Evolutionary conservation across 2,329 filamentous ascomycete genomes (phyloP).

Genomic region (Pezicula rhizophila): DNA sequence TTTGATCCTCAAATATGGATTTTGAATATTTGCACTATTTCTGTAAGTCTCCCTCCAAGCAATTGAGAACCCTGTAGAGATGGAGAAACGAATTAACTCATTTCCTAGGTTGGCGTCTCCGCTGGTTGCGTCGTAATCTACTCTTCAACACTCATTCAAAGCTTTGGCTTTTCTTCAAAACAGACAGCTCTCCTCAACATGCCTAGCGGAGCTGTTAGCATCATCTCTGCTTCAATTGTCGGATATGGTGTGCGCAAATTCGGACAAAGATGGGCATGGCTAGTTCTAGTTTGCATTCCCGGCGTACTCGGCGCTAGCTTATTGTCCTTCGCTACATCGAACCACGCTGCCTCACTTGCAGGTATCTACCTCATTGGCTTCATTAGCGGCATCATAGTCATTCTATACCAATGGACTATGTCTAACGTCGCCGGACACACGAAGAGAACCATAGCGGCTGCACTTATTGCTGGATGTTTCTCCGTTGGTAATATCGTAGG

Average conservation of each 20-base stretch:
- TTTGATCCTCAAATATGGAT: slow-evolving; percentile 46
- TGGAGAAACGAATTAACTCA: slow-evolving; percentile 13
- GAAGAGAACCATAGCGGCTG: slow-evolving; percentile 43
- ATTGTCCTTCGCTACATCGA: slow-evolving; percentile 44
- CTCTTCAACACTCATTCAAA: slow-evolving; percentile 45
- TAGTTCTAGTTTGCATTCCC: slow-evolving; percentile 41
- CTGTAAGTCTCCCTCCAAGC: slow-evolving; percentile 31
- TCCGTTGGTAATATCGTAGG: slow-evolving; percentile 50
- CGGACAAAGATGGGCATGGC: slow-evolving; percentile 45
- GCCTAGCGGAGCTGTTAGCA: slow-evolving; percentile 46
- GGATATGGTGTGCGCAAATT: slow-evolving; percentile 40
- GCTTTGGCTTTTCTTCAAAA: slow-evolving; percentile 39
- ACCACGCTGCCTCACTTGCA: slow-evolving; percentile 40
- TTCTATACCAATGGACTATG: slow-evolving; percentile 41
- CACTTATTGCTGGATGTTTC: slow-evolving; percentile 42
- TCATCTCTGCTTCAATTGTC: slow-evolving; percentile 40
- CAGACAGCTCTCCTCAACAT: slow-evolving; percentile 47
- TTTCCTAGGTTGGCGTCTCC: slow-evolving; percentile 38
- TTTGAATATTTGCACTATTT: slow-evolving; percentile 40
- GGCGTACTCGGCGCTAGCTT: slow-evolving; percentile 32
- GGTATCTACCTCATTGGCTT: slow-evolving; percentile 47
- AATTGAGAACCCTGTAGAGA: background rate
- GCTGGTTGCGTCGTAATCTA: slow-evolving; percentile 49
- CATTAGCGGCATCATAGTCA: slow-evolving; percentile 38
- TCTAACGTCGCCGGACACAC: slow-evolving; percentile 45